Evolutionary conservation across 768 basidiomycete genomes (phyloP), one percentile per base, ranked within the genome.

Genomic region (Lyophyllum decastes): DNA sequence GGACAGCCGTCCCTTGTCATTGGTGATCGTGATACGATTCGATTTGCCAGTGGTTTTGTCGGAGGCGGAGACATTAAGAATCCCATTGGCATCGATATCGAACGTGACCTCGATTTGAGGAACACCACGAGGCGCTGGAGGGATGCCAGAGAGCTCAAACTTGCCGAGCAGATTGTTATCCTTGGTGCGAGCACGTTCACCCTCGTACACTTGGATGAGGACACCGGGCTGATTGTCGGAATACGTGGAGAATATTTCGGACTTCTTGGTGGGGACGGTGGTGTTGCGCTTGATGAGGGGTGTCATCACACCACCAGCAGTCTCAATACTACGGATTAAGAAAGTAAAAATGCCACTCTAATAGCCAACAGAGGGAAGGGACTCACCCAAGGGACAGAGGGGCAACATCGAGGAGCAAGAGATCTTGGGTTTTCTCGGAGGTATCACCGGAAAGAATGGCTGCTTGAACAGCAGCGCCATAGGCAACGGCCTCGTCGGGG

Each of bases 141-240:
- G 95, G 61, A 98, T 98, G 56, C 95, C 93, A 60, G 92, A 91
- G 30, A 98, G 89, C 77, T 98, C 95, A 74, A 98, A 98, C 78
- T 98, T 97, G 72, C 96, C 96, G 71, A 98, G 92, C 33, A 95
- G 74, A 80, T 98, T 97, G 84, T 98, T 98, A 79, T 98, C 96
- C 82, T 95, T 97, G 59, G 95, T 97, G 70, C 94, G 92, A 30
- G 95, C 94, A 82, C 95, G 94, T 74, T 98, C 95, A 76, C 95
- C 96, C 82, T 98, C 96, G 78, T 86, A 97, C 35, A 98, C 95
- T 73, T 97, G 95, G 74, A 98, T 97, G 69, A 97, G 87, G 46
- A 98, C 95, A 82, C 95, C 94, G 55, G 95, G 95, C 73, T 98
- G 95, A 81, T 98, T 97, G 82, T 97, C 95, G 63, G 95, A 88